These are phyloP conservation scores for Lobosporangium transversale DNA, from an alignment of 192 early-diverging fungal genomes.

Conservation along the genomic window DNA sequence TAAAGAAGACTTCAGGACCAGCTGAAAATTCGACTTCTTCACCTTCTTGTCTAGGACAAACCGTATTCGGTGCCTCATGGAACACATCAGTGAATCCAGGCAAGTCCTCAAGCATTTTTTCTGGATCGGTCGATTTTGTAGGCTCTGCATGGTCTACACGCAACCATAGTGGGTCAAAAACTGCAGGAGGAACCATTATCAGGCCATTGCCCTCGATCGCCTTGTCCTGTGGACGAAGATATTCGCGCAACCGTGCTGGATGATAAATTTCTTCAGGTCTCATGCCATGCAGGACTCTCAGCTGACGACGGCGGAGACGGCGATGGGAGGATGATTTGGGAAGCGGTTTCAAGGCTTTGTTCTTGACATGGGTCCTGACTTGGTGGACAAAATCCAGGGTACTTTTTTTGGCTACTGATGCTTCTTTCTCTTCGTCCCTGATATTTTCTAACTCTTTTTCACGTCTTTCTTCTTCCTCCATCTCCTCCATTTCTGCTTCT, in stretches of 20 bases:
- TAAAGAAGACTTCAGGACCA: conserved; percentile 40
- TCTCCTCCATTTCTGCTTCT: background rate
- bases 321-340: background rate
- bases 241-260: conserved; percentile 35
- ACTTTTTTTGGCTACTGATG: background rate
- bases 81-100: conserved; percentile 29
- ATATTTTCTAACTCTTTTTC: background rate
- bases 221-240: conserved; percentile 24
- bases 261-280: conserved; percentile 50
- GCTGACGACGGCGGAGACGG: background rate
- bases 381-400: background rate
- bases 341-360: background rate
- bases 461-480: background rate
- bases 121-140: conserved; percentile 6
- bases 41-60: conserved; percentile 19
- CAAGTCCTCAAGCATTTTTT: conserved; percentile 27
- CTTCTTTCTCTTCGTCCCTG: background rate
- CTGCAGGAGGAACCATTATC: conserved; percentile 33
- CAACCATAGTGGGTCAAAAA: conserved; percentile 56
- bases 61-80: conserved; percentile 1
- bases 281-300: conserved; percentile 21
- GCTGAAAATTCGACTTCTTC: conserved; percentile 21
- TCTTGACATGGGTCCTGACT: background rate
- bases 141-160: conserved; percentile 19
- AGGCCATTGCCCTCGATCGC: conserved; percentile 30